Evolutionary conservation across 345 rosid genomes (phyloP).

Genomic region (Combretum micranthum): DNA sequence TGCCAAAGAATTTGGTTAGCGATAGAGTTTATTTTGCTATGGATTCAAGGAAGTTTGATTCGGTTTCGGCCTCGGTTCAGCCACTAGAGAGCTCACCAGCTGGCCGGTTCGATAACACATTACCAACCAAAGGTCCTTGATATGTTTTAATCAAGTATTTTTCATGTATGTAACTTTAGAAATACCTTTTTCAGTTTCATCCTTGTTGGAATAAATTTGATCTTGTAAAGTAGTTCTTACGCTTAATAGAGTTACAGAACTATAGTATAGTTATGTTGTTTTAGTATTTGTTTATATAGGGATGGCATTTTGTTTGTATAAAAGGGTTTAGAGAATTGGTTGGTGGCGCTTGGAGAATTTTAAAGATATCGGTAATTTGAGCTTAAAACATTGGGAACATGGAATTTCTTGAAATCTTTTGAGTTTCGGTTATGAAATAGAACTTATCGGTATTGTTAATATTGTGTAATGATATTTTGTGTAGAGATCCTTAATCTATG

Average conservation of each 20-base stretch:
- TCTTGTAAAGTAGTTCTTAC: too few relatives aligned
- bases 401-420: background rate
- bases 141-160: background rate
- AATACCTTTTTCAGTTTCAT: background rate
- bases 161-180: background rate
- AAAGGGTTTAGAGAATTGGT: too few relatives aligned
- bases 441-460: background rate
- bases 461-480: constrained; percentile 16
- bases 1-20: constrained; percentile 15
- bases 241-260: too few relatives aligned
- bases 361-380: too few relatives aligned
- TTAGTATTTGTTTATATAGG: too few relatives aligned
- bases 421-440: constrained; percentile 3
- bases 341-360: too few relatives aligned
- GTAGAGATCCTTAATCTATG: constrained; percentile 72
- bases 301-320: too few relatives aligned
- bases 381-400: background rate
- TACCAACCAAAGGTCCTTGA: constrained; percentile 51
- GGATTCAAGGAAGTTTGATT: constrained; percentile 29
- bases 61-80: constrained; percentile 45
- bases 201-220: background rate
- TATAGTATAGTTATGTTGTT: too few relatives aligned
- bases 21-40: constrained; percentile 24
- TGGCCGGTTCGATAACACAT: constrained; percentile 28
- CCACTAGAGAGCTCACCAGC: constrained; percentile 35